Percentiles rank a stretch among this genome's conserved stretches.
Evolutionary conservation across 768 basidiomycete genomes (phyloP).

Genomic region (Boletus rubescentipes): DNA sequence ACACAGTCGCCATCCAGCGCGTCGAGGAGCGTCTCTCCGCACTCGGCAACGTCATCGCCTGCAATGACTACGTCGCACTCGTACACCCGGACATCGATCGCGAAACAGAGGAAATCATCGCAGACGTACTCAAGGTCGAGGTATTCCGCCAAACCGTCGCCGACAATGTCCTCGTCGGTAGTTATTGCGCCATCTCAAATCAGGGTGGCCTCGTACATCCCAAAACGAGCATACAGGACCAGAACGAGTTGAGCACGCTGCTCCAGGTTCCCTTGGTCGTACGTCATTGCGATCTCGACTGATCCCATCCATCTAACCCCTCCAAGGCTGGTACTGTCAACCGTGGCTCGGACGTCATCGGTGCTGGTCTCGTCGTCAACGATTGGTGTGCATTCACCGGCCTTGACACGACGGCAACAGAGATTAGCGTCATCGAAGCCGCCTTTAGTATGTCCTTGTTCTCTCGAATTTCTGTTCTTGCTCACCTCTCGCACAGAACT

Average conservation of each 20-base stretch:
- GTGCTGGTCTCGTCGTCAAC: constrained; percentile 96
- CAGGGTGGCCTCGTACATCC: constrained; percentile 98
- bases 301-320: background rate
- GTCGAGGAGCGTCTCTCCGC: constrained; percentile 97
- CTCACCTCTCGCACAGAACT: constrained; percentile 53
- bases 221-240: constrained; percentile 94
- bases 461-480: background rate
- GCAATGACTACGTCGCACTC: constrained; percentile 98
- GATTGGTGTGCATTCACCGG: constrained; percentile 99
- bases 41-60: constrained; percentile 96
- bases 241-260: constrained; percentile 93
- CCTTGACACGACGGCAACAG: constrained; percentile 98
- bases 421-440: constrained; percentile 97
- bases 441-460: constrained; percentile 76
- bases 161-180: constrained; percentile 94
- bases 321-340: constrained; percentile 94
- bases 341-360: constrained; percentile 96
- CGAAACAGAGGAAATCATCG: constrained; percentile 99
- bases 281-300: constrained; percentile 33
- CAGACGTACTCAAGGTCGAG: constrained; percentile 98
- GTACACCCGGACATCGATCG: constrained; percentile 98
- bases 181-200: constrained; percentile 93
- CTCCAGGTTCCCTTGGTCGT: constrained; percentile 95
- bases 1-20: constrained; percentile 89
- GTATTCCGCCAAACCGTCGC: constrained; percentile 98